Conservation (phyloP, 2,329 filamentous ascomycete genomes). For the Sarocladium brachiariae region DNA sequence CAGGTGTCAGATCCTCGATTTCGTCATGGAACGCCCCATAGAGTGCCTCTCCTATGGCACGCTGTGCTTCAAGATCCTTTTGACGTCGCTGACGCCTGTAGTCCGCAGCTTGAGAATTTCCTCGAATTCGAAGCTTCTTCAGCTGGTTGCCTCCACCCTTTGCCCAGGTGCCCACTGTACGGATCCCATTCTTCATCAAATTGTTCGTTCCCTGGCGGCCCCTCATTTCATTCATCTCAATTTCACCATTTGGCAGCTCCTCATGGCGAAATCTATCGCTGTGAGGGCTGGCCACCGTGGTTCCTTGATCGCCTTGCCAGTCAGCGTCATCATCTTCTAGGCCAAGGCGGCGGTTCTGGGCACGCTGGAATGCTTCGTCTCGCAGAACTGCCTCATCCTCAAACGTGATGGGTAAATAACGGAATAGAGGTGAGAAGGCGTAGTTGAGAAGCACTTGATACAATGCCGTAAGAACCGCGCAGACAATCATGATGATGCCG, state of each 20-base stretch:
- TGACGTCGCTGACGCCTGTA: slow-evolving; percentile 42
- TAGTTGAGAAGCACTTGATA: slow-evolving; percentile 78
- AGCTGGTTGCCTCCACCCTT: slow-evolving; percentile 37
- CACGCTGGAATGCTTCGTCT: slow-evolving; percentile 79
- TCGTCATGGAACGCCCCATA: slow-evolving; percentile 87
- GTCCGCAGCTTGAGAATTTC: slow-evolving; percentile 33
- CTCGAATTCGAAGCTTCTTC: slow-evolving; percentile 27
- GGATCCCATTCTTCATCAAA: slow-evolving; percentile 37
- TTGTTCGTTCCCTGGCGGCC: slow-evolving; percentile 12
- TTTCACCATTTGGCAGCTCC: slow-evolving; percentile 24
- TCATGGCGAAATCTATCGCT: slow-evolving; percentile 18
- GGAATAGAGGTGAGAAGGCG: slow-evolving; percentile 78
- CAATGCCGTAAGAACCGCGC: slow-evolving; percentile 60
- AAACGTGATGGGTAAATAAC: slow-evolving; percentile 87
- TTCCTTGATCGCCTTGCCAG: not conserved
- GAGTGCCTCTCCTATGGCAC: slow-evolving; percentile 68
- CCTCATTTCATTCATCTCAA: slow-evolving; percentile 34
- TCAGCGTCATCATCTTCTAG: slow-evolving; percentile 43
- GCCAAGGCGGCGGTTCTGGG: slow-evolving; percentile 65
- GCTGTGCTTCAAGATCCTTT: slow-evolving; percentile 66
- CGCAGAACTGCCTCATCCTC: slow-evolving; percentile 92
- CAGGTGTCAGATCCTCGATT: slow-evolving; percentile 86
- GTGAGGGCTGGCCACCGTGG: not conserved
- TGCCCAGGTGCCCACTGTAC: slow-evolving; percentile 41
- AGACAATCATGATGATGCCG: slow-evolving; percentile 77